Base-by-base conservation (phyloP, 176 grass and related monocot species). In the Oryza coarctata region DNA sequence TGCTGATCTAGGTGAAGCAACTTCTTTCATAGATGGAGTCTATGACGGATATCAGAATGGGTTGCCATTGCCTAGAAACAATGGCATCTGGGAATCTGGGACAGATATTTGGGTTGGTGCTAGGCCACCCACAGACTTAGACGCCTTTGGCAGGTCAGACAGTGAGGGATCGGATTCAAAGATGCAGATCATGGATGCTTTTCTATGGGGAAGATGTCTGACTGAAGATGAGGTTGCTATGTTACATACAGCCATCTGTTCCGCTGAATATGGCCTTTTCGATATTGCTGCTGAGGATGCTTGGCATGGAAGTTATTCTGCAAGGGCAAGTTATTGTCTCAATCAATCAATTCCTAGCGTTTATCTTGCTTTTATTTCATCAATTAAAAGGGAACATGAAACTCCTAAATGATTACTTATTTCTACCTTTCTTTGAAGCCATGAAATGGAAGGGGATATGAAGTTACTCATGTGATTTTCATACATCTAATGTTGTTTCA, bases 141-240 rank as follows among this genome's bases (percentile, higher is more conserved):
- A 99, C 87, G 96, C 96, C 72, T 99, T 99, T 90, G 96, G 96
- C 78, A 88, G 96, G 76, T 99, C 96, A 70, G 96, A 99, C 28
- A 95, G 93, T 22, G 96, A 99, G 91, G 93, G 88, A 87, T 86
- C 85, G 71, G 93, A 95, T 73, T 95, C 88, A 76, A 99, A 99
- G 84, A 99, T 99, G 96, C 91, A 95, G 69, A 87, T 99, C 75
- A 99, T 99, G 96, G 96, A 99, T 91, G 96, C 93, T 82, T 94
- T 93, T 80, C 63, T 99, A 70, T 99, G 96, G 96, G 96, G 91
- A 78, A 90, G 93, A 78, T 95, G 90, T 71, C 81, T 99, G 70
- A 95, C 80, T 70, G 96, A 99, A 74, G 96, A 99, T 90, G 96
- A 99, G 80, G 86, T 99, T 84, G 89, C 80, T 81, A 49, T 80